Evolutionary conservation across 805 yeast species (phyloP).

Genomic region (Sugiyamaella floridensis): DNA sequence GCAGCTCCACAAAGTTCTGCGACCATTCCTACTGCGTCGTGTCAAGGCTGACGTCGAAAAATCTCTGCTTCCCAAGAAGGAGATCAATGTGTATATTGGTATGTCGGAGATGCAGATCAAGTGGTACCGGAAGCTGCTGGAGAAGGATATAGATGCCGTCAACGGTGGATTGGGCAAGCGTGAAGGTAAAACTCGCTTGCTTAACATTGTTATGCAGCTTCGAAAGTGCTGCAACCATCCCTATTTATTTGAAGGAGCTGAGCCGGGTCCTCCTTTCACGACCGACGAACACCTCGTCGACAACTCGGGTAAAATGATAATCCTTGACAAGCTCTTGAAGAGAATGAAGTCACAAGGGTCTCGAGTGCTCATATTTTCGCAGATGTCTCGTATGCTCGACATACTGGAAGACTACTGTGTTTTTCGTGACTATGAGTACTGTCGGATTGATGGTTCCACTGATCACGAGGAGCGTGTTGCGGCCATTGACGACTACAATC

Average conservation of each 20-base stretch:
- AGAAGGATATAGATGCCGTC: conserved; percentile 92
- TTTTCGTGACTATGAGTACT: conserved; percentile 77
- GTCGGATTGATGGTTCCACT: conserved; percentile 92
- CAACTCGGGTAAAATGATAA: conserved; percentile 87
- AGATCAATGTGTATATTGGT: conserved; percentile 84
- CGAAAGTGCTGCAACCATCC: conserved; percentile 98
- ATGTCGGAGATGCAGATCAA: conserved; percentile 92
- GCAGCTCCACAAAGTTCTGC: conserved; percentile 77
- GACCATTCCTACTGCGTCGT: conserved; percentile 83
- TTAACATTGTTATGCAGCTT: conserved; percentile 93
- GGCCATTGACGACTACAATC: conserved; percentile 88
- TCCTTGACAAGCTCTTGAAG: conserved; percentile 73
- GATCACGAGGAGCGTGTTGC: conserved; percentile 85
- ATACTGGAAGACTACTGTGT: conserved; percentile 87
- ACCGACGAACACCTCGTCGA: conserved; percentile 86
- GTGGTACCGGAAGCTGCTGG: conserved; percentile 83
- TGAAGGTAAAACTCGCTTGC: conserved; percentile 74
- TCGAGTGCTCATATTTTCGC: conserved; percentile 83
- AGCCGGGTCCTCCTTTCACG: conserved; percentile 96
- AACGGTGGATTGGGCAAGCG: conserved; percentile 87
- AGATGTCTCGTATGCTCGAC: conserved; percentile 86
- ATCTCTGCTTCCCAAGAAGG: conserved; percentile 82
- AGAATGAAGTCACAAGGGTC: conserved; percentile 75
- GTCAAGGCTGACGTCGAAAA: conserved; percentile 92
- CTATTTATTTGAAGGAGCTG: conserved; percentile 96